These are phyloP conservation scores for Tetracentron sinense DNA, from an alignment of 164 flowering plant species.

Conservation along the genomic window DNA sequence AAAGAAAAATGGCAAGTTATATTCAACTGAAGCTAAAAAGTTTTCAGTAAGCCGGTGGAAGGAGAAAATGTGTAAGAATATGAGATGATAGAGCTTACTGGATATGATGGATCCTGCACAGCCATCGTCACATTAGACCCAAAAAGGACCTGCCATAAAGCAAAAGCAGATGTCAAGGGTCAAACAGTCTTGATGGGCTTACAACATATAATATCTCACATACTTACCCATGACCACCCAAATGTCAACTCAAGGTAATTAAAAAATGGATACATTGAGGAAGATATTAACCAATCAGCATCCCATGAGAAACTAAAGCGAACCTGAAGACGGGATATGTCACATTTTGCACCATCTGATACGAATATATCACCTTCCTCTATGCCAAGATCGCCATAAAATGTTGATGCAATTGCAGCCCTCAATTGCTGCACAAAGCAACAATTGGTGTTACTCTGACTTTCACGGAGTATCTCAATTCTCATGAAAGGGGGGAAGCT, in stretches of 20 bases:
- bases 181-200: neutral
- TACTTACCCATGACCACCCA: neutral
- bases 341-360: conserved; percentile 98
- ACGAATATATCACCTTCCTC: conserved; percentile 82
- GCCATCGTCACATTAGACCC: conserved; percentile 83
- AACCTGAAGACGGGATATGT: conserved; percentile 97
- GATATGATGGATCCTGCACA: conserved; percentile 96
- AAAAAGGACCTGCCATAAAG: conserved; percentile 57
- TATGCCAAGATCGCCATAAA: conserved; percentile 62
- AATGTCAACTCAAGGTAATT: neutral
- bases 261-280: neutral
- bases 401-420: conserved; percentile 68
- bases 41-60: too few species aligned
- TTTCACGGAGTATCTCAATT: neutral
- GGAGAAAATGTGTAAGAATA: neutral
- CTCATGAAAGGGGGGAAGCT: neutral
- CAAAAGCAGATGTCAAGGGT: neutral
- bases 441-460: neutral
- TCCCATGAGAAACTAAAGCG: neutral
- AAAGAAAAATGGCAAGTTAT: too few species aligned
- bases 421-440: conserved; percentile 59
- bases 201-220: neutral
- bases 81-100: conserved; percentile 41
- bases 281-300: neutral
- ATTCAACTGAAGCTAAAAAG: too few species aligned